Base-by-base conservation (phyloP, 2,329 filamentous ascomycete species). In the Davidsoniella eucalypti region DNA sequence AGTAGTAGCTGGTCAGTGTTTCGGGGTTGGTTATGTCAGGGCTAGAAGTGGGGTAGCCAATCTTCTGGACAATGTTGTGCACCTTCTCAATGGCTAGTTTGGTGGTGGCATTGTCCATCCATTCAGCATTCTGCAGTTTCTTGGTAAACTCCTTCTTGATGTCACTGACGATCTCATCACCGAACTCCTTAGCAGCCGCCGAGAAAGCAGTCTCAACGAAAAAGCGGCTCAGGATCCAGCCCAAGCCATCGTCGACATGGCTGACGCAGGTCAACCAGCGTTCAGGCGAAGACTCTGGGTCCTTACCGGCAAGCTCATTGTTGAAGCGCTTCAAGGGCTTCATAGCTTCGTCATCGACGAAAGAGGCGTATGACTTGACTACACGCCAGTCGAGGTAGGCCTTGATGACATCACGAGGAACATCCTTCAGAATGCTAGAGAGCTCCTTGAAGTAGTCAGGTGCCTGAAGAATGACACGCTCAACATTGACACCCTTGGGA, bases 211-310 rank as follows among this genome's bases (percentile, higher is more conserved):
- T 75, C 54, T 84, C 73, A 2, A 85, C 69, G 55, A 80, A 87
- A 64, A 85, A 84, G 18, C 79, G 75, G 58, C 78, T 81, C 14
- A 84, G 64, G 45, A 82, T 79, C 80, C 80, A 85, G 2, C 73
- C 73, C 18, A 85, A 61, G 4, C 73, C 71, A 18, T 63, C 60
- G 55, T 82, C 77, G 4, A 80, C 69, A 33, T 71, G 68, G 6
- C 60, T 60, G 25, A 84, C 69, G 56, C 81, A 85, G 5, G 69
- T 78, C 56, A 79, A 70, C 80, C 80, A 84, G 45, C 80, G 70
- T 57, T 84, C 81, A 12, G 76, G 65, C 17, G 68, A 69, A 2
- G 78, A 74, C 47, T 81, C 69, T 0, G 78, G 72, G 50, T 80
- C 76, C 65, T 70, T 76, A 44, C 77, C 81, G 53, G 68, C 67